Evolutionary conservation across 768 basidiomycete species (phyloP).

Genomic region (Lactifluus echinatus): DNA sequence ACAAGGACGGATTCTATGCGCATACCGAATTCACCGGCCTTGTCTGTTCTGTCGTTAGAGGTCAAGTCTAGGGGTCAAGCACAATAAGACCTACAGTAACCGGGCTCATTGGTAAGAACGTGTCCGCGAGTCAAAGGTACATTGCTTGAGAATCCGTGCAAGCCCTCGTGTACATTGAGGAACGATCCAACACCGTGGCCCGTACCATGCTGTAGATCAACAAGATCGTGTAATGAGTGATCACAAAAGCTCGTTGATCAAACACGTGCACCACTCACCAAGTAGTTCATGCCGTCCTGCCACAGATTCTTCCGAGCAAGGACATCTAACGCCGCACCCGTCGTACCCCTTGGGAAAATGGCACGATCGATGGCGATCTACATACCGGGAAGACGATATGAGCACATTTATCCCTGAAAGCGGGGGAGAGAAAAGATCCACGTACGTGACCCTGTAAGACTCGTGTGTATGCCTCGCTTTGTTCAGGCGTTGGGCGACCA

Average conservation of each 20-base stretch:
- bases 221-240: slow-evolving; percentile 3
- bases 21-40: slow-evolving; percentile 78
- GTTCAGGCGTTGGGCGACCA: slow-evolving; percentile 76
- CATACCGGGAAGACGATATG: slow-evolving; percentile 22
- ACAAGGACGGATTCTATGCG: slow-evolving; percentile 83
- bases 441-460: slow-evolving; percentile 94
- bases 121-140: slow-evolving; percentile 76
- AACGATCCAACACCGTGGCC: slow-evolving; percentile 88
- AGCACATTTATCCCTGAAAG: slow-evolving; percentile 11
- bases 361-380: slow-evolving; percentile 88
- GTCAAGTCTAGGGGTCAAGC: not conserved
- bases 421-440: slow-evolving; percentile 22
- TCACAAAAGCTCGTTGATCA: not conserved
- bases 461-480: slow-evolving; percentile 86
- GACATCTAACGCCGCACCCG: slow-evolving; percentile 76
- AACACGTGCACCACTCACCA: slow-evolving; percentile 35
- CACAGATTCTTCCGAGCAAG: slow-evolving; percentile 84
- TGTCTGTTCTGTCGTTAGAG: slow-evolving; percentile 34
- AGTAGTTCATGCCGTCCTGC: slow-evolving; percentile 78
- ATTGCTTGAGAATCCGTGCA: slow-evolving; percentile 64
- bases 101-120: slow-evolving; percentile 91
- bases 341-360: slow-evolving; percentile 85
- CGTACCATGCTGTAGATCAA: slow-evolving; percentile 64
- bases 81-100: slow-evolving; percentile 59
- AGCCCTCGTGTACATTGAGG: slow-evolving; percentile 79